These are phyloP conservation scores for Acacia melanoxylon DNA, from an alignment of 306 rosid species.

Conservation along the genomic window DNA sequence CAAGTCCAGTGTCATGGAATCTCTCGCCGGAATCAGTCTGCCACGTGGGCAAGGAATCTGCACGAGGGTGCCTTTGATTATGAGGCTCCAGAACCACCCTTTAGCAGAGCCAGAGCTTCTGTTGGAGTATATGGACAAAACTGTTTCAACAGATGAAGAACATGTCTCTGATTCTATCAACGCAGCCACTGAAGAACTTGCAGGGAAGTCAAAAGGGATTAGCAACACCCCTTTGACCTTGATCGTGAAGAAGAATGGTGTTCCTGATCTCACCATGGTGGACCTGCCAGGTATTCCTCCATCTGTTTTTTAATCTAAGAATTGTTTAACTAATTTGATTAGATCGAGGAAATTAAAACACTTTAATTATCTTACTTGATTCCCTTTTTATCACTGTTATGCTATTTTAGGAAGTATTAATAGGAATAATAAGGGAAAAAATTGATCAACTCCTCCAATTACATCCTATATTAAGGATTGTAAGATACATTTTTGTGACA, in stretches of 20 bases:
- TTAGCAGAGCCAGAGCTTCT: slow-evolving; percentile 34
- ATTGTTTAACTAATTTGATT: too few species aligned
- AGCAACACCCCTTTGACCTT: slow-evolving; percentile 46
- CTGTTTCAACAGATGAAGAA: slow-evolving; percentile 30
- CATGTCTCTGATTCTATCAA: slow-evolving; percentile 41
- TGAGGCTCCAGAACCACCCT: slow-evolving; percentile 54
- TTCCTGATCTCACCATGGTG: slow-evolving; percentile 61
- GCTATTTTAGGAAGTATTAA: too few species aligned
- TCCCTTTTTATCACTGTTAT: too few species aligned
- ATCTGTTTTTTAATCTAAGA: too few species aligned
- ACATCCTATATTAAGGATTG: too few species aligned
- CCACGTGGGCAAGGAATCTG: slow-evolving; percentile 69
- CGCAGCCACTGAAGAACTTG: slow-evolving; percentile 49
- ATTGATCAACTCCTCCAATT: too few species aligned
- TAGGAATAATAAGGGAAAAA: too few species aligned
- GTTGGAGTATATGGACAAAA: slow-evolving; percentile 36
- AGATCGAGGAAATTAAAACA: too few species aligned
- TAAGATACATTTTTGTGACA: too few species aligned
- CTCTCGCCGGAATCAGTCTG: slow-evolving; percentile 49
- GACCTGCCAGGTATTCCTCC: slow-evolving; percentile 50
- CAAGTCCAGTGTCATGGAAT: slow-evolving; percentile 52
- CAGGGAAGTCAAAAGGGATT: slow-evolving; percentile 49
- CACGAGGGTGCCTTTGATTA: slow-evolving; percentile 54
- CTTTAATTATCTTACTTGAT: too few species aligned
- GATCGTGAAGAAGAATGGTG: slow-evolving; percentile 51